These are phyloP conservation scores for Henningerozyma blattae DNA, from an alignment of 805 yeast genomes.

Conservation along the genomic window DNA sequence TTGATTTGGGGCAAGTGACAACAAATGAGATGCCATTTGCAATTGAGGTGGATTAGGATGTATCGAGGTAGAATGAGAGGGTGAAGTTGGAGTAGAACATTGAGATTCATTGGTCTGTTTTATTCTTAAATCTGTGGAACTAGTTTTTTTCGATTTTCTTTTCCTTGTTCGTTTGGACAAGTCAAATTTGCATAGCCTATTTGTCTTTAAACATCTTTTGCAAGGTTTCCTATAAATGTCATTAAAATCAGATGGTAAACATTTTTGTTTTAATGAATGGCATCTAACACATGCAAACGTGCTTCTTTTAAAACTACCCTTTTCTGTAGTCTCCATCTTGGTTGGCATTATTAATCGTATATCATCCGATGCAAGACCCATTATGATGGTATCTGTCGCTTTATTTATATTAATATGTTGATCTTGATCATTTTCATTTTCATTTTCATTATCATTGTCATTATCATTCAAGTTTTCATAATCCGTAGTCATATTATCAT, in stretches of 20 bases:
- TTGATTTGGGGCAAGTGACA: too few relatives aligned
- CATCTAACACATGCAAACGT: constrained; percentile 35
- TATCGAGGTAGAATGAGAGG: too few relatives aligned
- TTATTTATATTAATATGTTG: background rate
- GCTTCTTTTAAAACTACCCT: constrained; percentile 21
- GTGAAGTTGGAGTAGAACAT: too few relatives aligned
- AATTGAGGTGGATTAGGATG: too few relatives aligned
- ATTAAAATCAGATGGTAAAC: constrained; percentile 47
- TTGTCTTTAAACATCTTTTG: constrained; percentile 55
- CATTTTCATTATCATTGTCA: too few relatives aligned
- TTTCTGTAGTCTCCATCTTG: constrained; percentile 10
- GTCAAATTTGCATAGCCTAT: constrained; percentile 57
- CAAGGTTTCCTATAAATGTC: constrained; percentile 55
- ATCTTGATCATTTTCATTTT: too few relatives aligned
- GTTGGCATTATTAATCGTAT: constrained; percentile 11
- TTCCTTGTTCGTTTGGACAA: constrained; percentile 43
- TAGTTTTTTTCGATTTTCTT: constrained; percentile 17
- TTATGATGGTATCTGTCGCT: constrained; percentile 3
- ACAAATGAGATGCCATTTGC: too few relatives aligned
- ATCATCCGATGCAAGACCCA: constrained; percentile 15
- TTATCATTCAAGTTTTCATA: too few relatives aligned
- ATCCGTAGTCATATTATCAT: too few relatives aligned
- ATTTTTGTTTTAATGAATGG: constrained; percentile 72
- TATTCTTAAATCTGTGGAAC: too few relatives aligned
- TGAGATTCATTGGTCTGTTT: too few relatives aligned